Conservation (phyloP, 140 eudicot genomes). For the Flaveria floridana region DNA sequence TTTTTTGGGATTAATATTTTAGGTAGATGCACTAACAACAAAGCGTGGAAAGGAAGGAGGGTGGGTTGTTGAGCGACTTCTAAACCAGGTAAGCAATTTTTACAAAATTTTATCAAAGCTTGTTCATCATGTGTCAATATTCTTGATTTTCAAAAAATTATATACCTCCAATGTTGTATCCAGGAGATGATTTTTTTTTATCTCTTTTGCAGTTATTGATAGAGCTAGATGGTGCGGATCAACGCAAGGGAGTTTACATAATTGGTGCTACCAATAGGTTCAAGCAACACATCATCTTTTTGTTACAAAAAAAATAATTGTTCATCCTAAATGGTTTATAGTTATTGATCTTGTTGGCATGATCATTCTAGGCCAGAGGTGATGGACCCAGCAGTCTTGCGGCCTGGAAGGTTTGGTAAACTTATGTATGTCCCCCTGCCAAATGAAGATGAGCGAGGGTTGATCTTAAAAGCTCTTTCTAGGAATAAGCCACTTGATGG, state of each 20-base stretch:
- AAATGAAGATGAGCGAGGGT: conserved; percentile 63
- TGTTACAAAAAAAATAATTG: neutral
- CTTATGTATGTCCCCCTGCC: conserved; percentile 67
- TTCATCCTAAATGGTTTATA: neutral
- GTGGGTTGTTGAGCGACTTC: conserved; percentile 74
- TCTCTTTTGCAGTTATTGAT: conserved; percentile 53
- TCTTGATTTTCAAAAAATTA: neutral
- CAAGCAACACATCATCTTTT: neutral
- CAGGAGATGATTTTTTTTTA: neutral
- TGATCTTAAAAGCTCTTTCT: conserved; percentile 63
- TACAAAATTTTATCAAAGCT: neutral
- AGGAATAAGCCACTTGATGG: conserved; percentile 55
- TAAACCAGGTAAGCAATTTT: conserved; percentile 56
- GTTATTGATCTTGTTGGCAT: conserved; percentile 4
- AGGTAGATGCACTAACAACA: conserved; percentile 91
- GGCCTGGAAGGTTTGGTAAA: conserved; percentile 76
- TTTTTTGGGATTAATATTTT: conserved; percentile 6
- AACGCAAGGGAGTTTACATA: conserved; percentile 63
- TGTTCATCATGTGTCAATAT: neutral
- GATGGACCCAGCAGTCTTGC: conserved; percentile 63
- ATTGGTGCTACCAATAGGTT: conserved; percentile 90
- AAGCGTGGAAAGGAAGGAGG: conserved; percentile 90
- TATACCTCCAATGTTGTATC: neutral
- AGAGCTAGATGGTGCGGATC: conserved; percentile 74
- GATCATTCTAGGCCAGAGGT: conserved; percentile 39